phyloP scores from a whole-genome alignment of 2,329 filamentous ascomycete genomes.

The Setomelanomma holmii region DNA sequence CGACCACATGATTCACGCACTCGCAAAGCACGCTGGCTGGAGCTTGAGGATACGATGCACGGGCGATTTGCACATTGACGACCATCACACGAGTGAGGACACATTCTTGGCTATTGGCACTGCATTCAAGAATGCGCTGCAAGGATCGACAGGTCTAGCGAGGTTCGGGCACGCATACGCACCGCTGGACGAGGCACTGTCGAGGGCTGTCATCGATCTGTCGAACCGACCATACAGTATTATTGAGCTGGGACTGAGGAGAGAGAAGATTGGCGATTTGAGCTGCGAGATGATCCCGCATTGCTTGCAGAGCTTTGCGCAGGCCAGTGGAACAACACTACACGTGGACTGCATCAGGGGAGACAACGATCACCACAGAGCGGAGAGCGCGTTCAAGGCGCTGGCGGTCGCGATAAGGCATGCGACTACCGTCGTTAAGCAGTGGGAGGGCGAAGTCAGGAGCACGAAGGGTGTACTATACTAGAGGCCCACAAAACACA shows the following conservation, averaged over 20 bases:
- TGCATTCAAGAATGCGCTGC: constrained; percentile 83
- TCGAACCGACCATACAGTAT: constrained; percentile 90
- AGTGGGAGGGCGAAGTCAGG: constrained; percentile 88
- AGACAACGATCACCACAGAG: constrained; percentile 93
- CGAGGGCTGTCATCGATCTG: constrained; percentile 90
- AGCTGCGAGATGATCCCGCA: constrained; percentile 95
- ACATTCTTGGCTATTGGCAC: constrained; percentile 88
- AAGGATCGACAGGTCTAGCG: constrained; percentile 78
- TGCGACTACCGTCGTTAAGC: constrained; percentile 76
- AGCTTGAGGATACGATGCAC: constrained; percentile 81
- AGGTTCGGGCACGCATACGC: constrained; percentile 92
- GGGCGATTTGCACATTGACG: constrained; percentile 95
- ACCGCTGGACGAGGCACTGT: constrained; percentile 93
- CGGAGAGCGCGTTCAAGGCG: constrained; percentile 97
- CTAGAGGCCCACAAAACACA: too few species aligned
- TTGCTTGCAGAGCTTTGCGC: constrained; percentile 91
- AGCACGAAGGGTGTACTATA: constrained; percentile 93
- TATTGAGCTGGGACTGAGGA: constrained; percentile 80
- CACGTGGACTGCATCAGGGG: constrained; percentile 93
- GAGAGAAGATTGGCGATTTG: constrained; percentile 93
- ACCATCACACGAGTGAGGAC: constrained; percentile 98
- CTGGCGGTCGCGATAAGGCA: constrained; percentile 83
- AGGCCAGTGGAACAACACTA: constrained; percentile 87
- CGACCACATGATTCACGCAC: constrained; percentile 97
- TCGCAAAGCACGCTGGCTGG: constrained; percentile 96